These are phyloP conservation scores for Pleurotus pulmonarius DNA, from an alignment of 768 basidiomycete species.

Conservation along the genomic window DNA sequence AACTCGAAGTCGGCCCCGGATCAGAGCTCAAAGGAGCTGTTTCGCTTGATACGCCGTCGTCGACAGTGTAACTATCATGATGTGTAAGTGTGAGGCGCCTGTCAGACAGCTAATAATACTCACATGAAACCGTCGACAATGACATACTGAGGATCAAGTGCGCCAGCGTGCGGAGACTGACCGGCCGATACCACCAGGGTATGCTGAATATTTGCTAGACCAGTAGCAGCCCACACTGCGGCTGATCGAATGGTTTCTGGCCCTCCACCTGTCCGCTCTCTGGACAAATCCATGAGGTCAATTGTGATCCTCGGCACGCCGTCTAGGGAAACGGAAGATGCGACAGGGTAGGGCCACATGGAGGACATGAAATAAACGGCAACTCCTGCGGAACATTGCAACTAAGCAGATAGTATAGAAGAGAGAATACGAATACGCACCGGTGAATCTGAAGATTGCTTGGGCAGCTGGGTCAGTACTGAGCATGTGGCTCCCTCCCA, in stretches of 20 bases:
- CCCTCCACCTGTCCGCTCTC: not conserved
- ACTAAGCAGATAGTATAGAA: not conserved
- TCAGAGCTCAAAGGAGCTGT: not conserved
- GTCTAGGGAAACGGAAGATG: conserved; percentile 8
- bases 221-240: conserved; percentile 9
- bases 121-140: conserved; percentile 14
- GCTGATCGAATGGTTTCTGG: conserved; percentile 3
- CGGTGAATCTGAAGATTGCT: conserved; percentile 12
- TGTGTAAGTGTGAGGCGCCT: not conserved
- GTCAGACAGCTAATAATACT: not conserved
- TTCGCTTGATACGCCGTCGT: not conserved
- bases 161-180: not conserved
- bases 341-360: conserved; percentile 13
- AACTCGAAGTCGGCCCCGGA: not conserved
- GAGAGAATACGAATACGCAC: conserved; percentile 2
- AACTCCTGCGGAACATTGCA: conserved; percentile 3
- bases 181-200: conserved; percentile 8
- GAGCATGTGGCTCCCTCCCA: conserved; percentile 10
- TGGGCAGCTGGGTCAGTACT: conserved; percentile 3
- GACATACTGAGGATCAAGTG: not conserved
- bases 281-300: conserved; percentile 9
- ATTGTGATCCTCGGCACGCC: not conserved
- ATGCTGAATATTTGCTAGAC: conserved; percentile 10
- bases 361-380: conserved; percentile 13
- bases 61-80: not conserved